Evolutionary conservation across 2,329 filamentous ascomycete species (phyloP).

Genomic region (Aspergillus novofumigatus): DNA sequence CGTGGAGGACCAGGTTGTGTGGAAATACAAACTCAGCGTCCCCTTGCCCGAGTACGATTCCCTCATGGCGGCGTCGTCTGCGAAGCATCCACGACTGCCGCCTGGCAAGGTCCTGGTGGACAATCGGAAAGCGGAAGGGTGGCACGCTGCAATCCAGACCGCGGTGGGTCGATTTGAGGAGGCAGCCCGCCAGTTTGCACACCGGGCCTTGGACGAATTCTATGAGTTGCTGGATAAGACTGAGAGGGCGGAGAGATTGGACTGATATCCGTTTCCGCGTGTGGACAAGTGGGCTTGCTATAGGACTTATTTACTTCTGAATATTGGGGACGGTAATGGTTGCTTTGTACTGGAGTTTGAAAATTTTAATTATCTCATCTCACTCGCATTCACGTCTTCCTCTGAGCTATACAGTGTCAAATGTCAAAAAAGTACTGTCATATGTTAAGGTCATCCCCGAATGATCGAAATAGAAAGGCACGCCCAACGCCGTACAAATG

Average conservation of each 20-base stretch:
- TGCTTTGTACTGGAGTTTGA: neutral
- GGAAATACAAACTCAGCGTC: conserved; percentile 53
- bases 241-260: conserved; percentile 16
- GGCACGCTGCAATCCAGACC: conserved; percentile 18
- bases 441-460: neutral
- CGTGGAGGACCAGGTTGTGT: conserved; percentile 73
- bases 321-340: neutral
- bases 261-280: conserved; percentile 1
- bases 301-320: neutral
- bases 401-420: neutral
- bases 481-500: conserved; percentile 18
- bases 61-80: conserved; percentile 1
- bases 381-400: neutral
- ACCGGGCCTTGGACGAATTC: conserved; percentile 7
- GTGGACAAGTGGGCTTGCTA: neutral
- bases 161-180: conserved; percentile 19
- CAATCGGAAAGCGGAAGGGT: conserved; percentile 14
- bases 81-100: conserved; percentile 17
- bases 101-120: conserved; percentile 33
- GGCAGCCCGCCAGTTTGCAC: conserved; percentile 7
- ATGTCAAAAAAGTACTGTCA: neutral
- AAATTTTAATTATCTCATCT: neutral
- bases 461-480: conserved; percentile 1
- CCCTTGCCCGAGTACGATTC: conserved; percentile 22
- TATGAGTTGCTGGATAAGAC: conserved; percentile 15